A percentile compares a stretch with the other conserved stretches of the same genome.
Evolutionary conservation across 768 basidiomycete species (phyloP).

Genomic region (Suillus spraguei): DNA sequence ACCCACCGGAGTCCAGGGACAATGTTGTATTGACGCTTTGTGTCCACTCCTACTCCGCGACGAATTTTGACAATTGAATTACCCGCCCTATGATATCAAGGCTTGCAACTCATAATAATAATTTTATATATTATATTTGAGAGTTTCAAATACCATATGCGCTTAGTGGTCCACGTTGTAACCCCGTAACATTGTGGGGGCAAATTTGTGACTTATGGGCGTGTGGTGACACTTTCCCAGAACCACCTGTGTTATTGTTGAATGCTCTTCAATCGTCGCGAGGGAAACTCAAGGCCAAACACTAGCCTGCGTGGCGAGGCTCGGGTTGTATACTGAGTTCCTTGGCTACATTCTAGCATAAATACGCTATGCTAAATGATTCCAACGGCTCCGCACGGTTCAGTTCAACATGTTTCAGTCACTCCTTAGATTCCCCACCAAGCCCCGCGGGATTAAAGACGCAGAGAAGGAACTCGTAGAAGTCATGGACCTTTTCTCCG

Average conservation of each 20-base stretch:
- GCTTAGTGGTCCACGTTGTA: not conserved
- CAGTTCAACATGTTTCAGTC: conserved; percentile 4
- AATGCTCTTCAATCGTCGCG: not conserved
- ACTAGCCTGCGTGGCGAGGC: not conserved
- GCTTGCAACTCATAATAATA: not conserved
- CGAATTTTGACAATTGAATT: too few relatives aligned
- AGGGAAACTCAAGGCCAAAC: not conserved
- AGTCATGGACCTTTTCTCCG: not conserved
- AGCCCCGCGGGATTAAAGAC: not conserved
- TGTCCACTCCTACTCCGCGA: not conserved
- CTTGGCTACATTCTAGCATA: not conserved
- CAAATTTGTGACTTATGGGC: not conserved
- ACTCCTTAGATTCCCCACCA: not conserved
- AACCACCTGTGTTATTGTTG: not conserved
- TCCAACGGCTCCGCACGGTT: not conserved
- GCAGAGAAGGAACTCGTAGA: conserved; percentile 6
- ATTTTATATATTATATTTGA: not conserved
- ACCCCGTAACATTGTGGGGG: not conserved
- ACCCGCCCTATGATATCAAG: not conserved
- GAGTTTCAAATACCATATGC: too few relatives aligned
- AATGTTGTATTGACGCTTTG: too few relatives aligned
- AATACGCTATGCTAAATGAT: not conserved
- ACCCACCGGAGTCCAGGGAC: too few relatives aligned
- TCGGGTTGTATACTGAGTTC: not conserved
- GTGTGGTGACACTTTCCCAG: not conserved